These are phyloP conservation scores for Suillus placidus DNA, from an alignment of 768 basidiomycete species.

Conservation along the genomic window DNA sequence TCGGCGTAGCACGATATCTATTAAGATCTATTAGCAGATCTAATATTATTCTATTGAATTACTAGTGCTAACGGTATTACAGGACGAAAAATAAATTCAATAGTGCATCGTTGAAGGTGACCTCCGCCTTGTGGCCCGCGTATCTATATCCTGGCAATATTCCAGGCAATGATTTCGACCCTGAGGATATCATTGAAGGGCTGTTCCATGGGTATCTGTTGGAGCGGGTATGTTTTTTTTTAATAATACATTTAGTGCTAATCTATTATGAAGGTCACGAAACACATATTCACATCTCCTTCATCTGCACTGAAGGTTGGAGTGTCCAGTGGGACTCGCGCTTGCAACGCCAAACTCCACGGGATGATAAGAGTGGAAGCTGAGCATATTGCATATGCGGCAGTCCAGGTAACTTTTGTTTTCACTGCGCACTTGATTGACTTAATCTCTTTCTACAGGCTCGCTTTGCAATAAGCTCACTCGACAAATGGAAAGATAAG, in stretches of 20 bases:
- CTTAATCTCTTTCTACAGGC: neutral
- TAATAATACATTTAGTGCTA: neutral
- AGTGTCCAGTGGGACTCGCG: neutral
- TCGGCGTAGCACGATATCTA: neutral
- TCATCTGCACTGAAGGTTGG: constrained; percentile 1
- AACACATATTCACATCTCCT: constrained; percentile 1
- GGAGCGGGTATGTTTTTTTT: neutral
- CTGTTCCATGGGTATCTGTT: constrained; percentile 5
- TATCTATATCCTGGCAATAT: constrained; percentile 9
- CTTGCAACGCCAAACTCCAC: constrained; percentile 6
- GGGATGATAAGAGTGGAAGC: constrained; percentile 4
- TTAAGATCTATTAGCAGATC: neutral
- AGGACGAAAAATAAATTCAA: neutral
- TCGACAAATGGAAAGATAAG: neutral
- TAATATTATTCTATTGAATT: neutral
- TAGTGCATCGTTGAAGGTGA: neutral
- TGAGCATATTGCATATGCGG: constrained; percentile 10
- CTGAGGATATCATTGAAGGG: neutral
- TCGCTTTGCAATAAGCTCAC: neutral
- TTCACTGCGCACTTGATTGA: neutral
- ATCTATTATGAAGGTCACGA: constrained; percentile 3
- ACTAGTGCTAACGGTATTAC: neutral
- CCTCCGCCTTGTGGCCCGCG: constrained; percentile 1
- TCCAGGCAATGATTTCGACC: constrained; percentile 7
- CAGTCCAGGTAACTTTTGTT: neutral